Base-by-base conservation (phyloP, 805 yeast species). In the Pichia manshurica region DNA sequence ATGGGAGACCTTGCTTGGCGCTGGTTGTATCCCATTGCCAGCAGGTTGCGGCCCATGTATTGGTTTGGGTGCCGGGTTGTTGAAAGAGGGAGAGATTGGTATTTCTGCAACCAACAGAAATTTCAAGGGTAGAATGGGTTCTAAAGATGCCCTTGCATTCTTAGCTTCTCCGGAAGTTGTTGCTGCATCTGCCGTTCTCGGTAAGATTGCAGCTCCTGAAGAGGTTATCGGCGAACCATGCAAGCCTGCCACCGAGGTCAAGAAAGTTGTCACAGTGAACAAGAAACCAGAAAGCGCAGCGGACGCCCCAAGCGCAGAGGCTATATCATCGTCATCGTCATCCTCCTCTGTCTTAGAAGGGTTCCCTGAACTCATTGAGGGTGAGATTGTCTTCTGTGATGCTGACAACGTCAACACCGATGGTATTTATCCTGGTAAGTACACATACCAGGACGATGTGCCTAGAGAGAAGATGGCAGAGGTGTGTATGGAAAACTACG, bases 1-100 rank as follows among this genome's bases (percentile, higher is more conserved):
- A 15, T 95, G 99, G 99, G 76, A 89, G 59, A 80, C 79, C 19
- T 74, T 93, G 49, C 60, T 93, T 42, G 91, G 83, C 47, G 96
- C 98, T 9, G 99, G 99, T 45, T 95, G 96, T 50, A 86, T 72
- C 58, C 87, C 96, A 32, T 78, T 93, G 57, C 98, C 98, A 19
- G 96, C 99, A 15, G 99, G 99, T 20, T 93, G 99, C 72, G 99
- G 99, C 40, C 99, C 99, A 21, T 93, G 99, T 73, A 93, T 93
- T 62, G 99, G 99, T 33, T 73, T 93, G 47, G 99, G 99, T 47
- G 76, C 95, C 25, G 99, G 99, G 43, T 72, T 93, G 54, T 73
- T 93, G 56, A 82, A 93, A 68, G 91, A 87, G 32, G 99, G 99
- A 39, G 98, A 93, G 68, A 95, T 93, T 50, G 99, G 99, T 55